These are phyloP conservation scores for Orobanche coerulescens DNA, from an alignment of 257 asterid species.

Conservation along the genomic window DNA sequence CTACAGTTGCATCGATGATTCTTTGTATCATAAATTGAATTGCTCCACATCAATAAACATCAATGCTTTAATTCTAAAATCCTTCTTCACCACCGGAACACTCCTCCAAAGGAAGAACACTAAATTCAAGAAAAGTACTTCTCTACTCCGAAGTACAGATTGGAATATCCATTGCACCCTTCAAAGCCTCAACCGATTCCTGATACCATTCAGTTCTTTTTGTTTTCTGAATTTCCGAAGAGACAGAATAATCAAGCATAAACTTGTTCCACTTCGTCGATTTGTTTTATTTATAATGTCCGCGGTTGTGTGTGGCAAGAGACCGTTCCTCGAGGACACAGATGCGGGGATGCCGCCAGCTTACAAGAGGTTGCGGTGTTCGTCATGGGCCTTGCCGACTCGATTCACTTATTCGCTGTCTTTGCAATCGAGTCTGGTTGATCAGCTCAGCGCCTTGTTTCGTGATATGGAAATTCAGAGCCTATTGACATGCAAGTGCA, in stretches of 20 bases:
- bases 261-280: not conserved
- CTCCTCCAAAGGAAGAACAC: too few species aligned
- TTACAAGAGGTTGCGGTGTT: constrained; percentile 51
- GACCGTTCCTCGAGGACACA: constrained; percentile 70
- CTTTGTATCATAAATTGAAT: too few species aligned
- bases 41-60: too few species aligned
- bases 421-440: constrained; percentile 22
- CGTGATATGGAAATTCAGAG: constrained; percentile 52
- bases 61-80: too few species aligned
- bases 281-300: constrained; percentile 37
- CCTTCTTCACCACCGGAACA: too few species aligned
- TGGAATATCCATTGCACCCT: constrained; percentile 29
- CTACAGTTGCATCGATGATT: too few species aligned
- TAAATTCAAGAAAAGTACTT: not conserved
- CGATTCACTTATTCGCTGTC: constrained; percentile 36
- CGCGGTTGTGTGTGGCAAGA: constrained; percentile 66
- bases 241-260: constrained; percentile 1
- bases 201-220: not conserved
- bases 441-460: constrained; percentile 53
- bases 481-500: too few species aligned
- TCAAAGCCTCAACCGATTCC: constrained; percentile 17
- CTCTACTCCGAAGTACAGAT: constrained; percentile 28
- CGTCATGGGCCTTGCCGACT: constrained; percentile 45
- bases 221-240: not conserved
- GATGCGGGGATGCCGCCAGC: constrained; percentile 41